These are phyloP conservation scores for Phytophthora podocarpi DNA, from an alignment of 352 stramenopile species.

Conservation along the genomic window DNA sequence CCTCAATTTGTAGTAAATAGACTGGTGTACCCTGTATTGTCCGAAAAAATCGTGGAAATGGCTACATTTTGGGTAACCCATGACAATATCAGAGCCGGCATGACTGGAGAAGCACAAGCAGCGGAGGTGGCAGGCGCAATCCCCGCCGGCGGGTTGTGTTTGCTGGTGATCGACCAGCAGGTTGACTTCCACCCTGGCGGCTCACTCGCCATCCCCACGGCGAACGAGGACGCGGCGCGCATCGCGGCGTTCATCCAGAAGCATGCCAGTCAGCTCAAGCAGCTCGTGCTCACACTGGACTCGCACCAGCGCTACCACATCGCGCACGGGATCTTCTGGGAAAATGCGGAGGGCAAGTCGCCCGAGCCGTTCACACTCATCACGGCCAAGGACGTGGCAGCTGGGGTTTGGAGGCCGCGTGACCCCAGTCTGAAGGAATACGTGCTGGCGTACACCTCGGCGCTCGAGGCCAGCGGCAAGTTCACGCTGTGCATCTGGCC, in stretches of 20 bases:
- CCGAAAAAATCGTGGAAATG: slow-evolving; percentile 11
- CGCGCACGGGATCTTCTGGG: slow-evolving; percentile 95
- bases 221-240: slow-evolving; percentile 87
- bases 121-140: slow-evolving; percentile 44
- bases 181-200: slow-evolving; percentile 96
- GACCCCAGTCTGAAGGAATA: slow-evolving; percentile 82
- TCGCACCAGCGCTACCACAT: slow-evolving; percentile 97
- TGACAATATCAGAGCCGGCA: slow-evolving; percentile 16
- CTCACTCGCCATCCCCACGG: slow-evolving; percentile 94
- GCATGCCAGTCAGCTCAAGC: slow-evolving; percentile 61
- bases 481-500: slow-evolving; percentile 97
- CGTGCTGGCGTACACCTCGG: slow-evolving; percentile 89
- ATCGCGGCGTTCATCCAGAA: slow-evolving; percentile 89
- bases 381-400: slow-evolving; percentile 73
- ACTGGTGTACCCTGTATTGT: slow-evolving; percentile 1
- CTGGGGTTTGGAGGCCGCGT: slow-evolving; percentile 60
- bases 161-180: slow-evolving; percentile 96
- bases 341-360: slow-evolving; percentile 58
- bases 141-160: slow-evolving; percentile 53
- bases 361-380: slow-evolving; percentile 95
- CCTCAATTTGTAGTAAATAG: slow-evolving; percentile 6
- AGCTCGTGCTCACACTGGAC: slow-evolving; percentile 96
- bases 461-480: slow-evolving; percentile 86
- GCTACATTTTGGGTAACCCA: slow-evolving; percentile 8
- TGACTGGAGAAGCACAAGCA: slow-evolving; percentile 37